Conservation (phyloP, 768 basidiomycete species). For the Obba rivulosa region DNA sequence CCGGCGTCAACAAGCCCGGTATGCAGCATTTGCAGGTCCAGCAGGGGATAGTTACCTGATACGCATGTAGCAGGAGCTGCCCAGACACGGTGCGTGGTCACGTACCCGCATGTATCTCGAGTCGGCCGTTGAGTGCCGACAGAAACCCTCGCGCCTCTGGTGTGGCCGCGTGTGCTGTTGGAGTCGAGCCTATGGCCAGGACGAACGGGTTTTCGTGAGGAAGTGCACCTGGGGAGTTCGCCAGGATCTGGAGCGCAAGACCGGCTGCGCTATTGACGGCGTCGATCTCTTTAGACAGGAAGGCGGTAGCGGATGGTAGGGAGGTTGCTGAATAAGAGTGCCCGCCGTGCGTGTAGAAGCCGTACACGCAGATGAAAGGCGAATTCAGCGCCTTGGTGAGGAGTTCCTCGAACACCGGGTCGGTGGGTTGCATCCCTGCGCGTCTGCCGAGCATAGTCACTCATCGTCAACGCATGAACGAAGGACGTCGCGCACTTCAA, state of each 20-base stretch:
- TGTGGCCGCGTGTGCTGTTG: slow-evolving; percentile 76
- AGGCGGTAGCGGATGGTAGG: slow-evolving; percentile 54
- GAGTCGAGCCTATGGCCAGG: slow-evolving; percentile 82
- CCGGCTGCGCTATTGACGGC: slow-evolving; percentile 64
- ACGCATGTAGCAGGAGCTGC: neutral
- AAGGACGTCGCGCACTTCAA: slow-evolving; percentile 49
- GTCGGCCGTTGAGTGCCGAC: slow-evolving; percentile 44
- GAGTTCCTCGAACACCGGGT: slow-evolving; percentile 50
- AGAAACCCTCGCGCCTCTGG: slow-evolving; percentile 41
- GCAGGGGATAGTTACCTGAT: slow-evolving; percentile 73
- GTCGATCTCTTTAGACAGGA: slow-evolving; percentile 64
- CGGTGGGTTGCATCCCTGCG: slow-evolving; percentile 57
- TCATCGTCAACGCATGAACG: neutral
- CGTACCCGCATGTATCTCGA: slow-evolving; percentile 66
- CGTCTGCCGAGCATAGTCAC: slow-evolving; percentile 41
- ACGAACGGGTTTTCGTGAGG: slow-evolving; percentile 49
- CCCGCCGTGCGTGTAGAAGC: slow-evolving; percentile 81
- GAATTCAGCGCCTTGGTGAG: slow-evolving; percentile 50
- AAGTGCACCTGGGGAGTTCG: slow-evolving; percentile 26
- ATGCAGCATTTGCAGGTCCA: slow-evolving; percentile 79
- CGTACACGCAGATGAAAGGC: slow-evolving; percentile 56
- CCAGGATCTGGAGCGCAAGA: slow-evolving; percentile 44
- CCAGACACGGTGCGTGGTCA: neutral
- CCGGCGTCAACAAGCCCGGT: slow-evolving; percentile 57
- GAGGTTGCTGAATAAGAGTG: slow-evolving; percentile 75